Conservation (phyloP, 2,329 filamentous ascomycete genomes). For the Neofusicoccum sp. region DNA sequence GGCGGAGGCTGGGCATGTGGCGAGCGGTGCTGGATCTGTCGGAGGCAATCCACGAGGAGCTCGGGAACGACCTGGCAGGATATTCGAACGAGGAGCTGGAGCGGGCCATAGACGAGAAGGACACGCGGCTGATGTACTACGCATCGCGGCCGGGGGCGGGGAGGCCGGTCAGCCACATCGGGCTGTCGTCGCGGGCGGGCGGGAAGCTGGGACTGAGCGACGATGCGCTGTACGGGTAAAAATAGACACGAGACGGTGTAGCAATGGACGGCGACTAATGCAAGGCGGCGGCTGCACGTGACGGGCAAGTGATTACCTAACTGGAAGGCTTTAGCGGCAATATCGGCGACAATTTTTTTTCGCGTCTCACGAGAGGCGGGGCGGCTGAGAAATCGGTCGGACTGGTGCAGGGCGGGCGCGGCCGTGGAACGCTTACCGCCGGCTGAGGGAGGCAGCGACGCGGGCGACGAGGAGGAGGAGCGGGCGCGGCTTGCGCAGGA, state of each 20-base stretch:
- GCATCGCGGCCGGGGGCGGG: not conserved
- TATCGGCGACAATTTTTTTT: constrained; percentile 2
- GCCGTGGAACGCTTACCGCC: not conserved
- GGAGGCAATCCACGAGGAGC: constrained; percentile 11
- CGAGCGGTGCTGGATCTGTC: constrained; percentile 13
- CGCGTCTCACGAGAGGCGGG: constrained; percentile 12
- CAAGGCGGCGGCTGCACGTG: not conserved
- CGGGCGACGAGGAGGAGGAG: not conserved
- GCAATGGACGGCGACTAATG: not conserved
- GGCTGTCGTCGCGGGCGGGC: not conserved
- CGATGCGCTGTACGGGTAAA: constrained; percentile 3
- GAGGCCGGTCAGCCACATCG: constrained; percentile 5
- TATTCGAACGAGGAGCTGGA: constrained; percentile 13
- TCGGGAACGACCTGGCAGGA: constrained; percentile 2
- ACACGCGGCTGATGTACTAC: constrained; percentile 1
- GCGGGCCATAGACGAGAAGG: constrained; percentile 7
- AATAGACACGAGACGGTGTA: constrained; percentile 6
- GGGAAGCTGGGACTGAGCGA: constrained; percentile 4
- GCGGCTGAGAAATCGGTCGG: constrained; percentile 4
- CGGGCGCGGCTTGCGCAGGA: constrained; percentile 6
- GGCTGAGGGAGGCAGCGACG: no score
- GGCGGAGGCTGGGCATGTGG: constrained; percentile 12
- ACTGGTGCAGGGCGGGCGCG: not conserved
- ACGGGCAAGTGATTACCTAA: constrained; percentile 4
- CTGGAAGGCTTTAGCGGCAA: not conserved